A percentile compares a stretch with the other conserved stretches of the same genome.
Evolutionary conservation across 75 land plant genomes (phyloP).

Genomic region (Pinus taeda): DNA sequence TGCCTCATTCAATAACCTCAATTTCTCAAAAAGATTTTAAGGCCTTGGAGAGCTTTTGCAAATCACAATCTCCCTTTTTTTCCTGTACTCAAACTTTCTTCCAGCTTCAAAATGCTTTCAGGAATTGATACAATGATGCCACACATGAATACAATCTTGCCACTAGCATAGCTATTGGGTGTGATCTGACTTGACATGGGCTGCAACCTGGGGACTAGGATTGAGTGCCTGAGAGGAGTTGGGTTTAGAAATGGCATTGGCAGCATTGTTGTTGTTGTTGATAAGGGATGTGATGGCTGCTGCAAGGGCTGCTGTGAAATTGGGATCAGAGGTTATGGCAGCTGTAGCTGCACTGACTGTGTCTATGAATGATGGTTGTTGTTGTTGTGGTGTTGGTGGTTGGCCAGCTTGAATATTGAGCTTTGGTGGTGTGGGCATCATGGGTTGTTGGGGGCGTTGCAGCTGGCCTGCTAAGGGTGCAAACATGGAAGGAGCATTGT

Average conservation of each 20-base stretch:
- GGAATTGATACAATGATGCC: too few species aligned
- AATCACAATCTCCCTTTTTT: too few species aligned
- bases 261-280: slow-evolving; percentile 15
- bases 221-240: background rate
- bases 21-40: too few species aligned
- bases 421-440: background rate
- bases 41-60: too few species aligned
- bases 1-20: too few species aligned
- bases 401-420: slow-evolving; percentile 16
- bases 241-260: background rate
- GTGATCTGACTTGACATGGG: too few species aligned
- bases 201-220: too few species aligned
- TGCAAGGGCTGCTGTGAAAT: slow-evolving; percentile 27
- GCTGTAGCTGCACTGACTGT: slow-evolving; percentile 56
- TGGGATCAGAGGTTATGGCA: slow-evolving; percentile 49
- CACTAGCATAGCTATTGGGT: too few species aligned
- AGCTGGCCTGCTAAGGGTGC: background rate
- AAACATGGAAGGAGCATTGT: slow-evolving; percentile 4
- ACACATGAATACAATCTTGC: too few species aligned
- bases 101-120: too few species aligned
- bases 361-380: slow-evolving; percentile 34
- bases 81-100: too few species aligned
- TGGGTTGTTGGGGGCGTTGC: background rate
- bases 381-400: slow-evolving; percentile 43
- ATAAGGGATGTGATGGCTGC: slow-evolving; percentile 24